A percentile compares a stretch with the other conserved stretches of the same genome.
These are phyloP conservation scores for Cladosporium halotolerans DNA, from an alignment of 2,329 filamentous ascomycete species.

Conservation along the genomic window DNA sequence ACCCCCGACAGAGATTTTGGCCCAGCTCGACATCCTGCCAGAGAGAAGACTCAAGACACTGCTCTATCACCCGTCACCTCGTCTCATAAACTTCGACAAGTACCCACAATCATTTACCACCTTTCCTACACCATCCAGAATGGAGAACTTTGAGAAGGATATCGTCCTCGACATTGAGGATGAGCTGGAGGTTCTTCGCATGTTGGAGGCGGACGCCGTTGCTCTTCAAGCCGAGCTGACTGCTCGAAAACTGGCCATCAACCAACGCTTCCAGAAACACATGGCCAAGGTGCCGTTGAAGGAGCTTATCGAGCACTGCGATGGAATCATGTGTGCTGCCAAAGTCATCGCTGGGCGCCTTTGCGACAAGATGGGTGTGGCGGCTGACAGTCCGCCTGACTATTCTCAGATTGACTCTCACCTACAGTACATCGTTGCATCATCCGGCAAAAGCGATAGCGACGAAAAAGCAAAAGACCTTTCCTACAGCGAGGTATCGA, in stretches of 20 bases:
- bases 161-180: constrained; percentile 27
- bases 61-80: constrained; percentile 2
- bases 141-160: constrained; percentile 4
- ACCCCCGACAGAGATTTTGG: constrained; percentile 3
- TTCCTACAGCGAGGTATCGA: background rate
- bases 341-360: constrained; percentile 31
- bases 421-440: constrained; percentile 18
- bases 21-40: background rate
- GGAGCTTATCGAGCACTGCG: constrained; percentile 37
- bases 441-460: constrained; percentile 13
- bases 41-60: background rate
- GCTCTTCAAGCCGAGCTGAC: constrained; percentile 22
- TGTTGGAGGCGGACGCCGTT: constrained; percentile 25
- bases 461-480: constrained; percentile 9
- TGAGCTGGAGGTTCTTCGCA: constrained; percentile 36
- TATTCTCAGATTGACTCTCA: constrained; percentile 18
- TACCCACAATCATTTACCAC: constrained; percentile 6
- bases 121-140: background rate
- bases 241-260: constrained; percentile 29
- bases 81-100: constrained; percentile 4
- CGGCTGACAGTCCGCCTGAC: constrained; percentile 13
- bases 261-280: constrained; percentile 33
- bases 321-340: constrained; percentile 38
- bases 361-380: constrained; percentile 26
- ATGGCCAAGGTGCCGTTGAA: constrained; percentile 33